Percentiles rank a stretch among this genome's conserved stretches.
Conservation (phyloP, 2,329 filamentous ascomycete species). For the Colletotrichum gigasporum region DNA sequence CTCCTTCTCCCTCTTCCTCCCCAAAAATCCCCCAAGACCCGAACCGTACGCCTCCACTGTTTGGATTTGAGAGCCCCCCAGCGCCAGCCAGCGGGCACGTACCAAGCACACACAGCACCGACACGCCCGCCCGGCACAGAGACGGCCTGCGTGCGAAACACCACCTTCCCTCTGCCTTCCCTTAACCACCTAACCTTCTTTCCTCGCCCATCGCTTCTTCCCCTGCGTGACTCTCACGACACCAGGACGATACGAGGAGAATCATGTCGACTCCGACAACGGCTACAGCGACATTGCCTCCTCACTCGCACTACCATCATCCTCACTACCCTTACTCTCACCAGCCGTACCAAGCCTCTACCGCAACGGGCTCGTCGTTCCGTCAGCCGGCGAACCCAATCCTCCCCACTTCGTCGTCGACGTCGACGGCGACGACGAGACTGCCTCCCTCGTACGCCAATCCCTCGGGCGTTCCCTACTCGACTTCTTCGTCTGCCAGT, state of each 20-base stretch:
- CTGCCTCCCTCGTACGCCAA: constrained; percentile 42
- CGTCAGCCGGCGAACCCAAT: constrained; percentile 44
- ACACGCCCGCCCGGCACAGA: constrained; percentile 22
- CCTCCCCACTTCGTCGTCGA: constrained; percentile 49
- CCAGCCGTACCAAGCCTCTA: constrained; percentile 57
- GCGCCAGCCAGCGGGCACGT: constrained; percentile 20
- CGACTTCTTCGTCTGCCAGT: constrained; percentile 31
- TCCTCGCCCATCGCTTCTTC: constrained; percentile 17
- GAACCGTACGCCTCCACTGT: constrained; percentile 11
- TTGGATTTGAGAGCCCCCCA: constrained; percentile 26
- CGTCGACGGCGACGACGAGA: constrained; percentile 47
- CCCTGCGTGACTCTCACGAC: constrained; percentile 31
- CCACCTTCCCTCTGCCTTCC: constrained; percentile 22
- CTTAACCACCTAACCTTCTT: constrained; percentile 24
- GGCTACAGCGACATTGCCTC: constrained; percentile 38
- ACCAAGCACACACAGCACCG: constrained; percentile 22
- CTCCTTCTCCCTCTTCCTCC: constrained; percentile 1
- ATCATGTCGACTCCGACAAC: constrained; percentile 82
- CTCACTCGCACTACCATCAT: constrained; percentile 69
- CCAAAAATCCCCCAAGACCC: constrained; percentile 4
- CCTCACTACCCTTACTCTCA: constrained; percentile 70
- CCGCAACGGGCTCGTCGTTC: constrained; percentile 42
- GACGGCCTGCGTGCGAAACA: constrained; percentile 27
- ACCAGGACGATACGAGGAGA: constrained; percentile 31
- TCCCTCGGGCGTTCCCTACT: constrained; percentile 41